Conservation (phyloP, 768 basidiomycete species). For the Termitomyces sp. region DNA sequence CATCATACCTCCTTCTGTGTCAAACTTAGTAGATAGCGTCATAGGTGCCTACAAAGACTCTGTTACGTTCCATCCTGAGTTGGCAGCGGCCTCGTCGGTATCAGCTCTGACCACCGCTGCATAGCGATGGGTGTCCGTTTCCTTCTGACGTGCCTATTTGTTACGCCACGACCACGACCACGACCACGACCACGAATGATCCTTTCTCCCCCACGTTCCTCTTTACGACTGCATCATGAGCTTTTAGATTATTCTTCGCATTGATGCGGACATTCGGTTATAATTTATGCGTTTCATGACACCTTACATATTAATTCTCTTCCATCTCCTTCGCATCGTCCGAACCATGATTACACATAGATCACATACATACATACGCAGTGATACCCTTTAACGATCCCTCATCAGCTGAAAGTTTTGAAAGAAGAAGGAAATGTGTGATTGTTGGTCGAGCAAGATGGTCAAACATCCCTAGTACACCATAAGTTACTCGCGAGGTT, state of each 20-base stretch:
- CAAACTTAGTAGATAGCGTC: conserved; percentile 7
- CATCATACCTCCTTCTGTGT: background rate
- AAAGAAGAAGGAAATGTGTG: background rate
- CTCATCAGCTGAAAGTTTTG: background rate
- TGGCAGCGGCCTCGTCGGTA: background rate
- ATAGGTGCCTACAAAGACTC: conserved; percentile 12
- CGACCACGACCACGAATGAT: background rate
- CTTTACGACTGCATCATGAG: background rate
- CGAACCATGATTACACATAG: background rate
- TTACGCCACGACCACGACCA: background rate
- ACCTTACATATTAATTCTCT: background rate
- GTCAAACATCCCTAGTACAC: too few relatives aligned
- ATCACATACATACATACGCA: background rate
- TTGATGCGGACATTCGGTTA: background rate
- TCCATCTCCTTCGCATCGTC: background rate
- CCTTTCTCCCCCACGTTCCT: background rate
- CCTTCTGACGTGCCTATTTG: background rate
- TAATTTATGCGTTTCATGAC: background rate
- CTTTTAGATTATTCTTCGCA: background rate
- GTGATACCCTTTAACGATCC: background rate
- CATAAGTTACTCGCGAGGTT: background rate
- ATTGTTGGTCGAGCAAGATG: background rate
- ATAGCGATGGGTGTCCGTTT: background rate
- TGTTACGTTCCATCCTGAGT: conserved; percentile 8
- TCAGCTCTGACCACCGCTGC: background rate